Conservation (phyloP, 805 yeast species). For the Starmerella geochares region DNA sequence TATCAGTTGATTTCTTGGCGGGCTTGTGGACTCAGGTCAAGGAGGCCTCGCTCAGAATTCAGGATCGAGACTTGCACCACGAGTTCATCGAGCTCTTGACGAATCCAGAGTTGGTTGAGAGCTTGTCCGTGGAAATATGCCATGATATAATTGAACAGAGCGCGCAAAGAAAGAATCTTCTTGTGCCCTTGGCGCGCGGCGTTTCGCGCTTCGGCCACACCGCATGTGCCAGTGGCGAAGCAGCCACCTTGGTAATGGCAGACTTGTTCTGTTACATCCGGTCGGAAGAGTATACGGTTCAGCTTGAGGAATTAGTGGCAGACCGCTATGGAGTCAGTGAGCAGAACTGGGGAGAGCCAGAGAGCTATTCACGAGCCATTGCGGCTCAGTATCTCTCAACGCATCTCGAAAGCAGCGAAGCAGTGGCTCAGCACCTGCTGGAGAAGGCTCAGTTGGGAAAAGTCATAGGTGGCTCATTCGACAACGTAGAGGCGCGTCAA, state of each 20-base stretch:
- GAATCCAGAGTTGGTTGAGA: constrained; percentile 28
- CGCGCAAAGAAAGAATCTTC: constrained; percentile 54
- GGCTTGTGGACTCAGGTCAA: constrained; percentile 50
- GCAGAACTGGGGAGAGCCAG: constrained; percentile 34
- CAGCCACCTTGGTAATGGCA: constrained; percentile 39
- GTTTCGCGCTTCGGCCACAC: constrained; percentile 30
- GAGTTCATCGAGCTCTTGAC: constrained; percentile 43
- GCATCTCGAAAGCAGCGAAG: constrained; percentile 28
- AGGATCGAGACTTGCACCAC: constrained; percentile 56
- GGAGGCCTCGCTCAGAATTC: constrained; percentile 50
- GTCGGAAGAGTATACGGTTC: constrained; percentile 46
- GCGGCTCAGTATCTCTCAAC: constrained; percentile 16
- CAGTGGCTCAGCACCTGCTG: constrained; percentile 35
- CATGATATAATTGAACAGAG: constrained; percentile 26
- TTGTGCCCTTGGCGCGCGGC: constrained; percentile 47
- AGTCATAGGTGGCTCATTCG: constrained; percentile 18
- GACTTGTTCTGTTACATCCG: constrained; percentile 43
- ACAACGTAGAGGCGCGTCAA: constrained; percentile 54
- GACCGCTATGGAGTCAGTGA: constrained; percentile 29
- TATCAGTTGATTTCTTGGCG: constrained; percentile 9
- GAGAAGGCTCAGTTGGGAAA: constrained; percentile 30
- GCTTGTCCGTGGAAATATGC: constrained; percentile 28
- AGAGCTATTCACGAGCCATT: constrained; percentile 30
- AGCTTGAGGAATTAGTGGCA: constrained; percentile 50
- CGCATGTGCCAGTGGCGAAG: neutral